Evolutionary conservation across 257 asterid genomes (phyloP).

Genomic region (Solanum arcanum): DNA sequence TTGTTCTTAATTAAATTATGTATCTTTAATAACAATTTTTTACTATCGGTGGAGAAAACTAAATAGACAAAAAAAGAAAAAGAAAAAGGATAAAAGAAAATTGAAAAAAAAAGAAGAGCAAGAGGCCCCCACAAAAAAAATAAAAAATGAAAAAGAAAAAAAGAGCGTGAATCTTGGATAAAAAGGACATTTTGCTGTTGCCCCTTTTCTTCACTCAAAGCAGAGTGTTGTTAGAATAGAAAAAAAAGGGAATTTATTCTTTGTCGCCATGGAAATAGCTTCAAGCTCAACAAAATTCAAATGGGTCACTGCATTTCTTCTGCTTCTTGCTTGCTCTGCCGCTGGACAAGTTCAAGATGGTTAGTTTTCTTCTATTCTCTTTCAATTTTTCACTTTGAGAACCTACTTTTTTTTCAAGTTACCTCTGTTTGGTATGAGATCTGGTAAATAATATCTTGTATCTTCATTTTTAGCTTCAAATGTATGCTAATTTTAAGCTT

Average conservation of each 20-base stretch:
- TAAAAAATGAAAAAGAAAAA: not conserved
- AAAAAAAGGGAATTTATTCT: not conserved
- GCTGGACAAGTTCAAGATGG: slow-evolving; percentile 31
- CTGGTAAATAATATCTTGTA: not conserved
- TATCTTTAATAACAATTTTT: too few species aligned
- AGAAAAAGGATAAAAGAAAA: not conserved
- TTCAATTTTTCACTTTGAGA: not conserved
- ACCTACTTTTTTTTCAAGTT: too few species aligned
- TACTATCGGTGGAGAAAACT: not conserved
- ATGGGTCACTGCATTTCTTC: slow-evolving; percentile 6
- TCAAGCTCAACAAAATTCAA: slow-evolving; percentile 17
- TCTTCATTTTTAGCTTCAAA: not conserved
- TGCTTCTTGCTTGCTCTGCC: slow-evolving; percentile 10
- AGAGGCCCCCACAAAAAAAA: not conserved
- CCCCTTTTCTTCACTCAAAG: not conserved
- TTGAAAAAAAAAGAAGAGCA: not conserved
- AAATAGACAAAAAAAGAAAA: too few species aligned
- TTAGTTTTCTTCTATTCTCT: slow-evolving; percentile 2
- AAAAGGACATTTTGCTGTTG: not conserved
- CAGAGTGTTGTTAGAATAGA: not conserved
- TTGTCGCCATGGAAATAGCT: slow-evolving; percentile 16
- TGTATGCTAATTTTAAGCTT: not conserved
- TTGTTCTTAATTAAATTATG: too few species aligned
- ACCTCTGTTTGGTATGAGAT: not conserved
- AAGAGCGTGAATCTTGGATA: not conserved